phyloP scores from a whole-genome alignment of 768 basidiomycete species.

The Lanmaoa pseudosensibilis region DNA sequence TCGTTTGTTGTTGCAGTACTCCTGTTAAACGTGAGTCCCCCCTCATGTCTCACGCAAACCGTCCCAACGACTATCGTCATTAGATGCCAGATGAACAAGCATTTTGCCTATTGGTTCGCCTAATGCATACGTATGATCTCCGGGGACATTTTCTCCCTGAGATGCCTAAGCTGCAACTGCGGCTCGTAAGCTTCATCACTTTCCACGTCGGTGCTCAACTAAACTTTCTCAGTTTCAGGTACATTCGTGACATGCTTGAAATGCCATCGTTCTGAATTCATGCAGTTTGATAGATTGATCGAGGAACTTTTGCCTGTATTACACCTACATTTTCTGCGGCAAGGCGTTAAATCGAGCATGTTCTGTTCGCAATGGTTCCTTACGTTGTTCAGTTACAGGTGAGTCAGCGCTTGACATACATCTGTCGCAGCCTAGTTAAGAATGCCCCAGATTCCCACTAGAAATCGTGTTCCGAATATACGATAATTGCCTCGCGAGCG shows the following conservation, averaged over 20 bases:
- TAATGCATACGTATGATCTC: slow-evolving; percentile 96
- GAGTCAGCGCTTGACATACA: slow-evolving; percentile 19
- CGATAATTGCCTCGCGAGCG: slow-evolving; percentile 94
- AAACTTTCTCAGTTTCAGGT: slow-evolving; percentile 58
- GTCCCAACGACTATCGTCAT: background rate
- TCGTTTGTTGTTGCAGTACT: slow-evolving; percentile 96
- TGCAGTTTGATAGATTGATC: slow-evolving; percentile 87
- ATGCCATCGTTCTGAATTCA: slow-evolving; percentile 16
- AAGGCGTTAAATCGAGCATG: slow-evolving; percentile 97
- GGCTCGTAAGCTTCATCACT: slow-evolving; percentile 57
- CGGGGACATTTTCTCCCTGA: slow-evolving; percentile 98
- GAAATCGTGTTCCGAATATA: slow-evolving; percentile 95
- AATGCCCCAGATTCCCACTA: slow-evolving; percentile 73
- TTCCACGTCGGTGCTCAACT: background rate
- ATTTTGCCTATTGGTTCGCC: slow-evolving; percentile 88
- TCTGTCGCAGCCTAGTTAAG: background rate
- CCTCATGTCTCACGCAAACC: background rate
- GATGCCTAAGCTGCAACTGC: slow-evolving; percentile 95
- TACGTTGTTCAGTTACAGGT: slow-evolving; percentile 95
- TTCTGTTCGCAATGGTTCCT: slow-evolving; percentile 99
- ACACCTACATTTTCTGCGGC: slow-evolving; percentile 89
- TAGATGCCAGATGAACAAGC: slow-evolving; percentile 99
- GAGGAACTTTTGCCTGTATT: slow-evolving; percentile 92
- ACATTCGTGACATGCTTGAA: slow-evolving; percentile 17
- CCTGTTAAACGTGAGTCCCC: slow-evolving; percentile 75